A percentile compares a stretch with the other conserved stretches of the same genome.
phyloP scores from a whole-genome alignment of 768 basidiomycete species.

The Russula olivacea region DNA sequence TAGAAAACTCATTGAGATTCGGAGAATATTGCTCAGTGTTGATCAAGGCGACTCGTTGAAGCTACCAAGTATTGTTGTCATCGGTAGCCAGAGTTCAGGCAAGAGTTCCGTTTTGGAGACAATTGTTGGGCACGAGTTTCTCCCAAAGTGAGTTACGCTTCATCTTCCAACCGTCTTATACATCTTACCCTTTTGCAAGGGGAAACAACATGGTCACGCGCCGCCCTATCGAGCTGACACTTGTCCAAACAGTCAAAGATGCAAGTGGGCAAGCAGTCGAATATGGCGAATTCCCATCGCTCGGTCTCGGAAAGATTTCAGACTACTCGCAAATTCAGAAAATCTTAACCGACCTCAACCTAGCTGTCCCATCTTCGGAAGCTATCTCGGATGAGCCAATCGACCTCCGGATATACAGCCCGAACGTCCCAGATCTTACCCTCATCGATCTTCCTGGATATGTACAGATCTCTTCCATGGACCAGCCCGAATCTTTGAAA shows the following conservation, averaged over 20 bases:
- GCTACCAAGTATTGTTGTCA: constrained; percentile 94
- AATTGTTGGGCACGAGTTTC: constrained; percentile 95
- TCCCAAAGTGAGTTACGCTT: constrained; percentile 79
- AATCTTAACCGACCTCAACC: constrained; percentile 90
- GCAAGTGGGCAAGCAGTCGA: constrained; percentile 56
- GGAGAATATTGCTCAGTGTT: constrained; percentile 89
- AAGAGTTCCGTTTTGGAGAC: constrained; percentile 98
- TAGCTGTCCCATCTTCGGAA: constrained; percentile 83
- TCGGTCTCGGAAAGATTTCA: constrained; percentile 84
- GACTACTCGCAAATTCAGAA: constrained; percentile 91
- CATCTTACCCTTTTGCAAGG: constrained; percentile 39
- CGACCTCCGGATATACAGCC: constrained; percentile 93
- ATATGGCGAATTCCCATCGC: constrained; percentile 90
- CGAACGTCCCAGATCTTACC: constrained; percentile 93
- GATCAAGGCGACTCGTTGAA: constrained; percentile 94
- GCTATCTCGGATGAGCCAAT: constrained; percentile 94
- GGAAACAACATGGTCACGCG: constrained; percentile 99
- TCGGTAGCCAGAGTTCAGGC: constrained; percentile 97
- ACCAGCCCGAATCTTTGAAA: constrained; percentile 91
- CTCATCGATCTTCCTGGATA: constrained; percentile 98
- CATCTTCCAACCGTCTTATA: not conserved
- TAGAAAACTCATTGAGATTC: constrained; percentile 90
- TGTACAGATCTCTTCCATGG: constrained; percentile 88
- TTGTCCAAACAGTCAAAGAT: constrained; percentile 78
- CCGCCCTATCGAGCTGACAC: constrained; percentile 94